phyloP scores from a whole-genome alignment of 2,329 filamentous ascomycete species.

The Pseudogymnoascus pannorum region DNA sequence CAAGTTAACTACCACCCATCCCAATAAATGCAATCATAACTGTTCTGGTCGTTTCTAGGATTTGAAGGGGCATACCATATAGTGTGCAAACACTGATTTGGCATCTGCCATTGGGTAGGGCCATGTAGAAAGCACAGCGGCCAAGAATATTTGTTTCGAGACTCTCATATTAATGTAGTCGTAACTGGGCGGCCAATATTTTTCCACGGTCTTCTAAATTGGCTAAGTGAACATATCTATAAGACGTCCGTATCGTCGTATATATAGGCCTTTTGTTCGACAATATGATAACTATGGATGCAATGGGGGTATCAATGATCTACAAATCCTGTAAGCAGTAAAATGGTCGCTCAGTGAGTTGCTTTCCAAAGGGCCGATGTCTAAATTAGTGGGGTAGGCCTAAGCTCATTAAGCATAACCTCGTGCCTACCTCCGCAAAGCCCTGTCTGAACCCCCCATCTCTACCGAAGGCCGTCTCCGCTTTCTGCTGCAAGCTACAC shows the following conservation, averaged over 20 bases:
- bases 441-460: background rate
- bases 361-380: background rate
- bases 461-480: no score
- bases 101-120: background rate
- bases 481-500: no score
- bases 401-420: background rate
- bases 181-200: background rate
- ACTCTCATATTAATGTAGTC: background rate
- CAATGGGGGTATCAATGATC: background rate
- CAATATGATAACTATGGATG: background rate
- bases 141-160: background rate
- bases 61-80: slow-evolving; percentile 1
- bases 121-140: background rate
- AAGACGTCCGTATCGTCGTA: background rate
- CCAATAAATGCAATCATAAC: background rate
- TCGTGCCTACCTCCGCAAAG: background rate
- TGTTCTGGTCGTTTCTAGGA: background rate
- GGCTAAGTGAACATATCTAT: background rate
- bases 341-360: background rate
- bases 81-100: slow-evolving; percentile 10
- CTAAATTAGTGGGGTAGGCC: background rate
- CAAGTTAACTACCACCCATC: background rate
- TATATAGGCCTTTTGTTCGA: background rate
- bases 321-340: background rate
- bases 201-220: background rate